Evolutionary conservation across 2,329 filamentous ascomycete species (phyloP), one percentile per base, ranked within the genome.

Genomic region (Nemania diffusa): DNA sequence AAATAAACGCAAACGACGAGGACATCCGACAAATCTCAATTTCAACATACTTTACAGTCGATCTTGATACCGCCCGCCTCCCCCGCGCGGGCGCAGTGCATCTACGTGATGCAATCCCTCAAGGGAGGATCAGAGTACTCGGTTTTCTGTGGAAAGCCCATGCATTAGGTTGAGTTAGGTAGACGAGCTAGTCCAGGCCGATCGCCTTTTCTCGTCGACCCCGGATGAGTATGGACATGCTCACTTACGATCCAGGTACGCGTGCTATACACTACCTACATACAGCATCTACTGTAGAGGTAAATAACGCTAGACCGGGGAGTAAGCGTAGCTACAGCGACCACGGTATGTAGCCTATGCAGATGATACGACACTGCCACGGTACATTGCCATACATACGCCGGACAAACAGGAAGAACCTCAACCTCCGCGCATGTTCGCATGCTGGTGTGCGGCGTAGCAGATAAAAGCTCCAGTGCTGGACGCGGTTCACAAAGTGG

Each of bases 391-490:
- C 15, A 29, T 44, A 42, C 26, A 46, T 48, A 32, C 62, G n/a
- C 37, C 32, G 20, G 42, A 56, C 17, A 44, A 57, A 64, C 29
- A 56, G 13, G 15, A 22, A 53, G 27, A n/a, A 26, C 22, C 26
- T 26, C 52, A 55, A 34, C 57, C 34, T 51, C 37, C 27, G 32
- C 57, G 53, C n/a, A 50, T 9, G 26, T n/a, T 52, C 42, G 32
- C 29, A 69, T 55, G 63, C 46, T 11, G 1, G 63, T 15, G 40
- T 66, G 66, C 66, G 66, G 66, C 66, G 63, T 63, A 69, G 66
- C 59, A 69, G 42, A 57, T 55, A 40, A 29, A 55, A 57, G 57
- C 56, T 53, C 62, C 42, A 57, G 57, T 37, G 13, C 40, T 56
- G 29, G 9, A 46, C 11, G 8, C 24, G 51, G 50, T 34, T 46